These are phyloP conservation scores for Clonostachys solani DNA, from an alignment of 2,329 filamentous ascomycete species.

Conservation along the genomic window DNA sequence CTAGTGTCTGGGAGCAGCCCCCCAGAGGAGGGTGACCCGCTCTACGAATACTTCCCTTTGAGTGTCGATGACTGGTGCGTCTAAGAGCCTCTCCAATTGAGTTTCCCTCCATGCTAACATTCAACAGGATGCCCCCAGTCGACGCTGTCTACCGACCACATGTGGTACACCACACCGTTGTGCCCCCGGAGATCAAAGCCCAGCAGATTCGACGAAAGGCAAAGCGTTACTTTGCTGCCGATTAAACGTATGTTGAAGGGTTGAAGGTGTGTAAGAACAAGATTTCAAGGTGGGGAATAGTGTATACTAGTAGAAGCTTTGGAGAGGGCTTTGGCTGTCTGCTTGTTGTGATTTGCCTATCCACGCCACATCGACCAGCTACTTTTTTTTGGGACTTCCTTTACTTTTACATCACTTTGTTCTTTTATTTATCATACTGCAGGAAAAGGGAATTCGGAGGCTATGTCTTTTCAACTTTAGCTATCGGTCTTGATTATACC, in stretches of 20 bases:
- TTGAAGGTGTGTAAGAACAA: background rate
- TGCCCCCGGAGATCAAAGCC: constrained; percentile 66
- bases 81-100: background rate
- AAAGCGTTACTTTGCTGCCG: constrained; percentile 70
- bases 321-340: too few relatives aligned
- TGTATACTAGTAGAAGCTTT: too few relatives aligned
- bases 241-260: constrained; percentile 26
- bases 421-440: too few relatives aligned
- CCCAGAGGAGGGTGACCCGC: constrained; percentile 72
- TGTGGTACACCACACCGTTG: constrained; percentile 83
- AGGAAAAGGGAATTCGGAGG: too few relatives aligned
- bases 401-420: too few relatives aligned
- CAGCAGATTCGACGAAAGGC: constrained; percentile 61
- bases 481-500: background rate
- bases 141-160: constrained; percentile 89
- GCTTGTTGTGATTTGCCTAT: too few relatives aligned
- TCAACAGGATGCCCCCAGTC: constrained; percentile 70
- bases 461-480: background rate
- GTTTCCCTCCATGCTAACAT: background rate
- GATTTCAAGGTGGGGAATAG: background rate
- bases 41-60: constrained; percentile 94
- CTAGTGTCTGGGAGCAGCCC: constrained; percentile 51
- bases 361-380: too few relatives aligned
- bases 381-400: too few relatives aligned
- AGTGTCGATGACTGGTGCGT: constrained; percentile 78